Percentiles rank a stretch among this genome's conserved stretches.
Evolutionary conservation across 2,329 filamentous ascomycete genomes (phyloP).

Genomic region (Lasiodiplodia gonubiensis): DNA sequence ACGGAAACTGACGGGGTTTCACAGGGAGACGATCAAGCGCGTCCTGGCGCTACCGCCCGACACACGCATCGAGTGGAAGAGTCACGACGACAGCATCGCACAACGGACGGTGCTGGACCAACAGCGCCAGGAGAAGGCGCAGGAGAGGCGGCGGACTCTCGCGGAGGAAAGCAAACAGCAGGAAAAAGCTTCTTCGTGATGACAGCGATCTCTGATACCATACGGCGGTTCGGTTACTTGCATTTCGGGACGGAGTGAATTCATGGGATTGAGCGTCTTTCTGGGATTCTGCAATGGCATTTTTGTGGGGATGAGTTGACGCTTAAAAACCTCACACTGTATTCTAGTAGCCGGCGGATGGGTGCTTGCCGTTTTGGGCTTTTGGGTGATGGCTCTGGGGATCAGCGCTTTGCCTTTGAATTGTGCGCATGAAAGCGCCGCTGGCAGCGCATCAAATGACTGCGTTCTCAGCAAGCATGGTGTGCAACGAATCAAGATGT

Average conservation of each 20-base stretch:
- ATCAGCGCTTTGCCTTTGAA: constrained; percentile 3
- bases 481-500: constrained; percentile 1
- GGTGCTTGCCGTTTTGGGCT: constrained; percentile 24
- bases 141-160: constrained; percentile 51
- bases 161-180: constrained; percentile 36
- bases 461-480: constrained; percentile 12
- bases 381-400: constrained; percentile 16
- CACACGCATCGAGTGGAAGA: constrained; percentile 93
- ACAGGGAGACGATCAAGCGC: constrained; percentile 90
- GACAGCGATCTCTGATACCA: constrained; percentile 29
- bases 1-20: constrained; percentile 8
- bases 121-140: constrained; percentile 81
- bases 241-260: constrained; percentile 30
- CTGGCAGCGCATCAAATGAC: constrained; percentile 20
- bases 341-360: constrained; percentile 28
- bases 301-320: constrained; percentile 26
- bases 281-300: constrained; percentile 26
- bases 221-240: constrained; percentile 29
- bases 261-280: constrained; percentile 28
- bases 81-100: constrained; percentile 93
- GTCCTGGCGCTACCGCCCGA: constrained; percentile 84
- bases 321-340: constrained; percentile 23
- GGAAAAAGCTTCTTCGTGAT: constrained; percentile 34
- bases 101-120: constrained; percentile 91
- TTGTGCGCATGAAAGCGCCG: constrained; percentile 9